Base-by-base conservation (phyloP, 1,139 yeast genomes). In the Candida sp. region DNA sequence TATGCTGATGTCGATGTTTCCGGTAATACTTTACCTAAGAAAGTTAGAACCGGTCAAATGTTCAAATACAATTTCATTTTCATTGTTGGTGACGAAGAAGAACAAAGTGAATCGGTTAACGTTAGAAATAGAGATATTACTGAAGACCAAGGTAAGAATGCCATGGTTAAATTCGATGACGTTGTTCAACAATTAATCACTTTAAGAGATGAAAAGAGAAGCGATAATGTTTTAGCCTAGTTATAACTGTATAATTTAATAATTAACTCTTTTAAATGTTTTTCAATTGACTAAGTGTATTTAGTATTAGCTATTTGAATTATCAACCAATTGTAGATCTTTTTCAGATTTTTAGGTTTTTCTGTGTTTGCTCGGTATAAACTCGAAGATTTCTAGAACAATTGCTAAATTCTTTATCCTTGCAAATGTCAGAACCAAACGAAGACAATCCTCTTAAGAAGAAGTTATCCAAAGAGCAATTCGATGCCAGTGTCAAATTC, bases 1-100 rank as follows among this genome's bases (percentile, higher is more conserved):
- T 89, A 80, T 61, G 95, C 95, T 41, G 99, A 93, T 62, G 95
- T 82, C 43, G 99, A 93, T 64, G 73, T 88, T 48, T 81, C 93
- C 46, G 97, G 97, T 71, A 89, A 90, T 76, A 91, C 98, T 45
- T 77, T 93, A 66, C 96, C 88, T 64, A 90, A 89, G 89, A 91
- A 93, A 82, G 88, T 93, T 48, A 88, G 98, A 80, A 87, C 82
- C 55, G 98, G 97, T 58, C 97, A 91, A 77, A 61, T 89, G 63
- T 82, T 84, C 71, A 90, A 87, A 67, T 93, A 90, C 73, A 93
- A 91, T 75, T 93, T 89, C 70, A 85, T 91, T 59, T 90, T 90
- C 67, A 87, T 90, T 65, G 98, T 93, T 55, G 99, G 99, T 67
- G 97, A 88, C 61, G 90, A 87, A 59, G 99, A 93, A 73, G 80